Evolutionary conservation across 2,329 filamentous ascomycete genomes (phyloP), one percentile per base, ranked within the genome.

Genomic region (Nemania sp.): DNA sequence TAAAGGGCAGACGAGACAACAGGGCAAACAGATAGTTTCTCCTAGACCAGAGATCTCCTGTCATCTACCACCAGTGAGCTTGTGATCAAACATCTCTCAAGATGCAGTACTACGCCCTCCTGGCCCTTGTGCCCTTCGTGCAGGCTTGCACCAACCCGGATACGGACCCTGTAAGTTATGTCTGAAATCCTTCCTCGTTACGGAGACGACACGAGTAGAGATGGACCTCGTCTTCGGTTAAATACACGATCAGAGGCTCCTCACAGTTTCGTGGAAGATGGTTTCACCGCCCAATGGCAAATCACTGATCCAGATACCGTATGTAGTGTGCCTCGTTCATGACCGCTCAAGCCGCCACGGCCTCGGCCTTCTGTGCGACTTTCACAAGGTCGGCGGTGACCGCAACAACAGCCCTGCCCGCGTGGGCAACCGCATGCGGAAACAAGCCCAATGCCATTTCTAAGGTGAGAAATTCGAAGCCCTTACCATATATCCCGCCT

Each of bases 281-380:
- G n/a, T 3, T 17, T 15, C 6, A 14, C 7, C 12, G n/a, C n/a
- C 6, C 7, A 14, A 34, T 34, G 31, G n/a, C 28, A 2, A 34
- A 17, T 34, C 7, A 17, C 31, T 34, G 31, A 34, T 14, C 5
- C 31, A 15, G 31, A 34, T 14, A 2, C 17, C 31, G 24, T 8
- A 12, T 5, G 12, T 6, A 45, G 42, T 71, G 69, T 39, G 68
- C 68, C 22, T 68, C 65, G n/a, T 70, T 65, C 49, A 69, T 71
- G 57, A 65, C 66, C 23, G 64, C 63, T 14, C 62, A 70, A 34
- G 30, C 54, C 5, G 68, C 67, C 23, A 67, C 65, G 2, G 69
- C 68, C 3, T 70, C 68, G 0, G 42, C 68, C 11, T 71, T 70
- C 56, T 71, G 69, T 43, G 66, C 65, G 12, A 70, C 69, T 5